These are phyloP conservation scores for Physcomitrium patens DNA, from an alignment of 225 moss, liverwort and hornwort species.

Conservation along the genomic window DNA sequence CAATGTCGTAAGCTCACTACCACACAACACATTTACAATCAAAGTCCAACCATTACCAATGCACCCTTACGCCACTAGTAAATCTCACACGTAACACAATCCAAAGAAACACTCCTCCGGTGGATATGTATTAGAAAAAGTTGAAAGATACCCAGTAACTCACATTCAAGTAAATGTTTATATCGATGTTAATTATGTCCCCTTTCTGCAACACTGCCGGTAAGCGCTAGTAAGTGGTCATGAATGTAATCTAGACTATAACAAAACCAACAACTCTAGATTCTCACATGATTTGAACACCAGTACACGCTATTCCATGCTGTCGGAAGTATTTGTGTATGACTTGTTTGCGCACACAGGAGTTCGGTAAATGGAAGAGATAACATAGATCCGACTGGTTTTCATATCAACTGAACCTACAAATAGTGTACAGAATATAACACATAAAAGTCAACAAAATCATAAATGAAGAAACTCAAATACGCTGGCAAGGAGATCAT, in stretches of 20 bases:
- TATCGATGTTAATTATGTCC: conserved; percentile 82
- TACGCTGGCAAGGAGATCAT: conserved; percentile 14
- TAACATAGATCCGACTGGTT: neutral
- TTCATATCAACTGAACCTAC: conserved; percentile 11
- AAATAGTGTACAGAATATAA: neutral
- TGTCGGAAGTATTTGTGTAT: too few relatives aligned
- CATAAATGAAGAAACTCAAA: neutral
- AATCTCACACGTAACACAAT: conserved; percentile 1
- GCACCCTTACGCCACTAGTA: neutral
- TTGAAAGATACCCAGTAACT: conserved; percentile 31
- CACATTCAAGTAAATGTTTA: conserved; percentile 87
- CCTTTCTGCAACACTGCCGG: conserved; percentile 73
- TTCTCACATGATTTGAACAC: conserved; percentile 12
- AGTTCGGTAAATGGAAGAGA: neutral
- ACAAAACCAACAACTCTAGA: neutral
- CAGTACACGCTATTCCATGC: neutral
- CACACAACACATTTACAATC: conserved; percentile 7
- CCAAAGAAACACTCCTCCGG: conserved; percentile 4
- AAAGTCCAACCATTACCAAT: conserved; percentile 16
- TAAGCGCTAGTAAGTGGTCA: conserved; percentile 27
- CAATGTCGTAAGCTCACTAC: neutral
- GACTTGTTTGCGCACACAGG: neutral
- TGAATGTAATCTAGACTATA: conserved; percentile 3
- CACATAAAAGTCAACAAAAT: conserved; percentile 4
- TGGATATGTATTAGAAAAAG: neutral